Base-by-base conservation (phyloP, 2,329 filamentous ascomycete species). In the Ophiostoma ulmi region DNA sequence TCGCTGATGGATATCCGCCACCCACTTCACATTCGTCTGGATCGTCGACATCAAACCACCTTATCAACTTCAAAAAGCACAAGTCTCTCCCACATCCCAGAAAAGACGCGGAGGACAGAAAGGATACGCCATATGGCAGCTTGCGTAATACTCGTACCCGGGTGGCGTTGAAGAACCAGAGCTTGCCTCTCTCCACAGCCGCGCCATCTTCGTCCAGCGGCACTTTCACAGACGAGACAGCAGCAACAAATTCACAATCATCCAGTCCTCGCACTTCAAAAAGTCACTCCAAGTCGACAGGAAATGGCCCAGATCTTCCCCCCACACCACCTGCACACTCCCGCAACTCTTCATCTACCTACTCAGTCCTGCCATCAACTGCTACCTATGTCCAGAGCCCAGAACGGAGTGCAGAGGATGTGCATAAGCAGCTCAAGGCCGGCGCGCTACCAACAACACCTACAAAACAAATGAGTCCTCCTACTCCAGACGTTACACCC, bases 401-500 rank as follows among this genome's bases (percentile, higher is more conserved):
- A 44, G 75, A 79, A 70, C 79, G 78, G 70, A 82, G 80, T 74
- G 76, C 78, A 68, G 78, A 81, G 69, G 78, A 79, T 73, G 77
- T 79, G 63, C 77, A 79, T 69, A 71, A 75, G 17, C 44, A 48
- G 44, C 44, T 48, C 38, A 80, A 78, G 70, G 76, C 39, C 13
- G 11, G 82, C 11, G 85, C 84, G n/a, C 81, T 82, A 70, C 72
- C 73, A 3, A 67, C 71, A 13, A 91, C 89, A 5, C 88, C 89
- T 68, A 84, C 87, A 38, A 86, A 87, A 74, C 87, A 89, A 74
- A 84, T 85, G 76, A 91, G 88, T 75, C 89, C 89, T 20, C 90
- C 90, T 41, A 93, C 91, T 3, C 91, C 91, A 44, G 91, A 93
- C 79, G 86, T 90, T 65, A 93, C 91, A 20, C 91, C 90, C 69